Evolutionary conservation across 371 early-diverging fungal genomes (phyloP).

Genomic region (Mycotypha africana): DNA sequence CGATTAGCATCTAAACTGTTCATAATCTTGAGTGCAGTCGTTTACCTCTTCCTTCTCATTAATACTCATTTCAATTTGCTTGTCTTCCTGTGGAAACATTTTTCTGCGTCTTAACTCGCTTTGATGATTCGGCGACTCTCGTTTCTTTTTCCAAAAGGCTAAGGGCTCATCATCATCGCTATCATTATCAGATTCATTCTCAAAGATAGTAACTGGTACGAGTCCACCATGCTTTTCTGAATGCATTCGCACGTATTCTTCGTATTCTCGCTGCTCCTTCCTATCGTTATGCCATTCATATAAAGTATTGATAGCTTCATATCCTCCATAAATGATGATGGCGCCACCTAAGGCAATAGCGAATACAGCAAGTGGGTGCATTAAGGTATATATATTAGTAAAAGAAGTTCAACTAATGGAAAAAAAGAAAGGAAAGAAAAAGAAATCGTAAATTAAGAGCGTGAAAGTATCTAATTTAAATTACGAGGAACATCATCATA

Average conservation of each 20-base stretch:
- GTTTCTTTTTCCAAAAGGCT: slow-evolving; percentile 6
- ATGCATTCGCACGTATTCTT: slow-evolving; percentile 21
- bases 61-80: no score
- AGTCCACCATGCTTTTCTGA: slow-evolving; percentile 17
- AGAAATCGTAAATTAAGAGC: no score
- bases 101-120: slow-evolving; percentile 6
- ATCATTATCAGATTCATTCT: slow-evolving; percentile 9
- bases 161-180: slow-evolving; percentile 23
- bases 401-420: no score
- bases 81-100: background rate
- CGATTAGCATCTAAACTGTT: no score
- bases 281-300: slow-evolving; percentile 19
- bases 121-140: background rate
- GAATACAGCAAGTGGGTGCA: slow-evolving; percentile 22
- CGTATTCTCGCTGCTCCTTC: slow-evolving; percentile 25
- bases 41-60: background rate
- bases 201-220: background rate
- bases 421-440: slow-evolving; percentile 2
- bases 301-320: slow-evolving; percentile 20
- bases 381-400: no score
- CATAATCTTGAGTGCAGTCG: background rate
- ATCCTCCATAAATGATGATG: slow-evolving; percentile 17
- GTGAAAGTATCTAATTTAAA: no score
- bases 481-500: no score
- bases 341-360: slow-evolving; percentile 16